Evolutionary conservation across 2,329 filamentous ascomycete genomes (phyloP).

Genomic region (Xylaria hypoxylon): DNA sequence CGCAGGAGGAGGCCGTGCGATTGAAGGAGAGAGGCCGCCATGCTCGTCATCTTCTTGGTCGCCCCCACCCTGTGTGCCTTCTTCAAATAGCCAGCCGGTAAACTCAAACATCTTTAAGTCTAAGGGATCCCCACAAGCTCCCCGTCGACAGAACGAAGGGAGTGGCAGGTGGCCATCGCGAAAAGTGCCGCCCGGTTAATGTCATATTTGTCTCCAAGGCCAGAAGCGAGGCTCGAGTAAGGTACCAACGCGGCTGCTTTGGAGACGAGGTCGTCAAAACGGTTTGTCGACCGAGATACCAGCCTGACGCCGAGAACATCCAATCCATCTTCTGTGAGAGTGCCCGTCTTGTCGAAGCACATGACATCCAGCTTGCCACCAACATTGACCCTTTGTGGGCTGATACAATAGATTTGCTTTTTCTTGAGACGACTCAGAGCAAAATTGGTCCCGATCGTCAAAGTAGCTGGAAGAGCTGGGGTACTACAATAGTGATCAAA

Average conservation of each 20-base stretch:
- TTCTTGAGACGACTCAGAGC: conserved; percentile 86
- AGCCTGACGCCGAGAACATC: conserved; percentile 91
- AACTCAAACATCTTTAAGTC: conserved; percentile 99
- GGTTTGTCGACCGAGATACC: conserved; percentile 69
- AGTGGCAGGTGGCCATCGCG: conserved; percentile 98
- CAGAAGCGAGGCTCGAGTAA: conserved; percentile 47
- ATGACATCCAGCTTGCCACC: conserved; percentile 95
- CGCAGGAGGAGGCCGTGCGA: conserved; percentile 81
- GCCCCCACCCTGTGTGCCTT: conserved; percentile 77
- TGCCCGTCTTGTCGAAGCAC: conserved; percentile 99
- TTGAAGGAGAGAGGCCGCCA: conserved; percentile 82
- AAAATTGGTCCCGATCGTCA: conserved; percentile 97
- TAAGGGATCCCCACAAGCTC: conserved; percentile 93
- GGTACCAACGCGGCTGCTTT: conserved; percentile 71
- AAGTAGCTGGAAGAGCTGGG: conserved; percentile 93
- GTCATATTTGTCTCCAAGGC: conserved; percentile 51
- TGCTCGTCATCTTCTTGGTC: conserved; percentile 79
- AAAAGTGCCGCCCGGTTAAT: conserved; percentile 75
- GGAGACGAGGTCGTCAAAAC: conserved; percentile 81
- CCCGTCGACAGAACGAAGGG: conserved; percentile 84
- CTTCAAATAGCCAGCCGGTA: conserved; percentile 91
- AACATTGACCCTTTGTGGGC: conserved; percentile 95
- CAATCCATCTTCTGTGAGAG: conserved; percentile 92
- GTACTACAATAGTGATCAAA: conserved; percentile 96
- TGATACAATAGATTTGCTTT: conserved; percentile 97